Percentiles rank a stretch among this genome's conserved stretches.
Conservation (phyloP, 495 filamentous ascomycete genomes). For the Endocarpon pusillum region DNA sequence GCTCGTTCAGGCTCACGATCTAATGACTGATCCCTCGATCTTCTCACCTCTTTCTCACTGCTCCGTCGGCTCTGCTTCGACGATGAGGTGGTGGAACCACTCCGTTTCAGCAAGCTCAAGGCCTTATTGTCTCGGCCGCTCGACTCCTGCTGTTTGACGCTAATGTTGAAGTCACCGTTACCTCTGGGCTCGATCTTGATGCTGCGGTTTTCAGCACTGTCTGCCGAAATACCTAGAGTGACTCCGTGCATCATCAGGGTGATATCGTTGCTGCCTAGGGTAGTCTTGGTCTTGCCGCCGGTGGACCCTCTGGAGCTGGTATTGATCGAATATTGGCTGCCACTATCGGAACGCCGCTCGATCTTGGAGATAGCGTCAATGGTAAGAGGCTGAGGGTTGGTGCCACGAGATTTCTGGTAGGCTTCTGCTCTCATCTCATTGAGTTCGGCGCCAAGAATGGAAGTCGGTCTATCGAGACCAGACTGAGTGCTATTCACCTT, state of each 20-base stretch:
- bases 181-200: constrained; percentile 27
- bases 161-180: constrained; percentile 22
- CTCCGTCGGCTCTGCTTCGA: too few relatives aligned
- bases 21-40: too few relatives aligned
- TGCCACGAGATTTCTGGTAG: constrained; percentile 22
- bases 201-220: constrained; percentile 21
- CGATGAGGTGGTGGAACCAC: too few relatives aligned
- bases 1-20: too few relatives aligned
- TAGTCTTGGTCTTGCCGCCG: constrained; percentile 16
- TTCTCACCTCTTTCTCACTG: too few relatives aligned
- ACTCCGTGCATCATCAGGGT: constrained; percentile 27
- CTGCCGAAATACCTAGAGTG: constrained; percentile 23
- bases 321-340: constrained; percentile 28
- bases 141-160: too few relatives aligned
- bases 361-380: constrained; percentile 13
- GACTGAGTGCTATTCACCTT: too few relatives aligned
- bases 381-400: constrained; percentile 20
- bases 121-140: too few relatives aligned
- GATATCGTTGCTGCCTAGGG: constrained; percentile 23
- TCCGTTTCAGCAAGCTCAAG: too few relatives aligned
- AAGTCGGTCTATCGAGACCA: too few relatives aligned
- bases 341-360: constrained; percentile 20
- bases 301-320: constrained; percentile 29
- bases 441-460: constrained; percentile 16
- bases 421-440: constrained; percentile 21